Evolutionary conservation across 768 basidiomycete species (phyloP), one percentile per base, ranked within the genome.

Genomic region (Royoungia palumana): DNA sequence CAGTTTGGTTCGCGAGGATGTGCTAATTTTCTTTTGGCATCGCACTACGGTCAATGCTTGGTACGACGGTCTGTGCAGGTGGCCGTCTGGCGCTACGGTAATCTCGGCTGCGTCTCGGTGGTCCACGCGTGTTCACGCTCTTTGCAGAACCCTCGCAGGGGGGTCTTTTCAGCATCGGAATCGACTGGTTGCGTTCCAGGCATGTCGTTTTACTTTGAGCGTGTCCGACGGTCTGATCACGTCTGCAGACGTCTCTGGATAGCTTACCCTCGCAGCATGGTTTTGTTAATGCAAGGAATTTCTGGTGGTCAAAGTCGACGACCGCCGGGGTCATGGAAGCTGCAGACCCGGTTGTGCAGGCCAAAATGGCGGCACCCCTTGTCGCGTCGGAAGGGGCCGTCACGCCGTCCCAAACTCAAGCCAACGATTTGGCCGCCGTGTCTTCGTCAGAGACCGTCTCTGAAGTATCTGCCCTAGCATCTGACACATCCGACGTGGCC

Each of bases 251-350:
- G 36, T 38, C 51, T 10, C 50, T 44, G 45, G 32, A 45, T 8
- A 34, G 21, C 28, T 25, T 60, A n/a, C n/a, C 44, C 22, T 41
- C 48, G 36, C 36, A 22, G n/a, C 61, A 44, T 43, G 50, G 54
- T 21, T 22, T 51, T 35, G 50, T 46, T 14, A 55, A 54, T 44
- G 47, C 27, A 28, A 65, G 68, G 9, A 70, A 46, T 46, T 70
- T 54, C 48, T 68, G 66, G 68, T 67, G 68, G 66, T 62, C 66
- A 3, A 67, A 60, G 38, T 47, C 66, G 40, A 37, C 54, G 0
- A 16, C 39, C 25, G 12, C 50, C 14, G 47, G 41, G 41, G 44
- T 10, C 24, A 36, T 30, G 21, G 39, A 6, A 8, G 11, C 44
- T 25, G 21, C 34, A 19, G 60, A 59, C 30, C 40, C 52, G 22